Conservation (phyloP, 1,139 yeast genomes). For the Pichia cactophila region DNA sequence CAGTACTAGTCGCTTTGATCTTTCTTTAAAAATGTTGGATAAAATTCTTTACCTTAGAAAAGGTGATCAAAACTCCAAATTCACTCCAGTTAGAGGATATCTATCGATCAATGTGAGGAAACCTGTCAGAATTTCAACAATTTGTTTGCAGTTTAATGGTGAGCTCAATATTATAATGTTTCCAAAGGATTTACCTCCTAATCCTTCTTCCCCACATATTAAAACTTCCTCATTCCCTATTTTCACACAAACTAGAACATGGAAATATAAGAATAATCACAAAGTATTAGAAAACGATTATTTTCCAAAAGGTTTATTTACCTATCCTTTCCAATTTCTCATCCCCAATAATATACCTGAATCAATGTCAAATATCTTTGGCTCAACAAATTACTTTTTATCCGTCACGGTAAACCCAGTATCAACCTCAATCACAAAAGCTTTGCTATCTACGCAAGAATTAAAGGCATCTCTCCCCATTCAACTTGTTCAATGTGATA, state of each 20-base stretch:
- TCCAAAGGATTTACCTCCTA: constrained; percentile 2
- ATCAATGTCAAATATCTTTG: constrained; percentile 12
- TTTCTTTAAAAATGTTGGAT: constrained; percentile 12
- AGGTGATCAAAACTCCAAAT: constrained; percentile 4
- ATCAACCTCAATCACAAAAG: constrained; percentile 3
- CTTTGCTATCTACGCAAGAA: constrained; percentile 1
- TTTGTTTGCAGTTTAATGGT: constrained; percentile 12
- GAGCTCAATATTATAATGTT: constrained; percentile 5
- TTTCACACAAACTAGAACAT: constrained; percentile 11
- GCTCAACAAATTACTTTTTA: constrained; percentile 11
- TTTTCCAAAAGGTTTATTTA: constrained; percentile 13
- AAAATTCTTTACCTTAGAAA: constrained; percentile 11
- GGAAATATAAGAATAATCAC: constrained; percentile 11
- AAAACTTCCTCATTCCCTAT: constrained; percentile 1
- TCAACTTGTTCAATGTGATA: constrained; percentile 14
- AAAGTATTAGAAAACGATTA: constrained; percentile 8
- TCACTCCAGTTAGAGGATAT: constrained; percentile 20
- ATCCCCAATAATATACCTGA: constrained; percentile 13
- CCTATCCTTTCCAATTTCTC: constrained; percentile 15
- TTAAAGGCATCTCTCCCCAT: constrained; percentile 5
- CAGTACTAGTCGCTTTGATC: constrained; percentile 4
- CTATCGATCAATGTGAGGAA: constrained; percentile 16
- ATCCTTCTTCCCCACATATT: constrained; percentile 3
- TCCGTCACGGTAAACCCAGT: constrained; percentile 8
- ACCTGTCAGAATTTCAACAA: constrained; percentile 9